Evolutionary conservation across 164 flowering plant genomes (phyloP).

Genomic region (Cinnamomum micranthum): DNA sequence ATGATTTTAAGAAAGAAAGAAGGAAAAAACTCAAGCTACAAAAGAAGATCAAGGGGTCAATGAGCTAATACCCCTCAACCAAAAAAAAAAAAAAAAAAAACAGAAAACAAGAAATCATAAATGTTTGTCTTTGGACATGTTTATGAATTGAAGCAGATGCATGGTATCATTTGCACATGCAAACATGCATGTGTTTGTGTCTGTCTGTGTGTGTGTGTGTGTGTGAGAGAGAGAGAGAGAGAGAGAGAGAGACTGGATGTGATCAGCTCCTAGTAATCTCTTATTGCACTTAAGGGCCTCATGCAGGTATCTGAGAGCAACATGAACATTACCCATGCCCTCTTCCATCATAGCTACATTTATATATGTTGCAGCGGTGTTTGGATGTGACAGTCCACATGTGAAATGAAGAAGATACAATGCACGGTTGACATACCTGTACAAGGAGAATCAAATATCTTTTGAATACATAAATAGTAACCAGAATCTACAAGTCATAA

Average conservation of each 20-base stretch:
- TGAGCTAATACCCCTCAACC: no score
- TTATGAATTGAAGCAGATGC: background rate
- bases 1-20: background rate
- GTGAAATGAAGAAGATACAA: conserved; percentile 78
- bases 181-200: background rate
- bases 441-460: background rate
- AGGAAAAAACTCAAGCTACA: no score
- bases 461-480: background rate
- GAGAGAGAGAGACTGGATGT: conserved; percentile 66
- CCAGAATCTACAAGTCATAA: background rate
- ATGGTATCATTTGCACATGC: background rate
- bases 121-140: background rate
- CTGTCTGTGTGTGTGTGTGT: background rate
- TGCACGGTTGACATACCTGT: conserved; percentile 89
- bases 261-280: conserved; percentile 77
- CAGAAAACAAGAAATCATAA: background rate
- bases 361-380: conserved; percentile 91
- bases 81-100: no score
- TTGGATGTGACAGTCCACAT: conserved; percentile 89
- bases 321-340: conserved; percentile 87
- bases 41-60: no score
- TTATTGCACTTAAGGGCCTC: conserved; percentile 92
- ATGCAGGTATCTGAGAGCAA: conserved; percentile 90
- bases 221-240: conserved; percentile 10
- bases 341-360: conserved; percentile 99